Percentiles rank a stretch among this genome's conserved stretches.
Evolutionary conservation across 257 asterid genomes (phyloP).

Genomic region (Solanum lycopersicoides): DNA sequence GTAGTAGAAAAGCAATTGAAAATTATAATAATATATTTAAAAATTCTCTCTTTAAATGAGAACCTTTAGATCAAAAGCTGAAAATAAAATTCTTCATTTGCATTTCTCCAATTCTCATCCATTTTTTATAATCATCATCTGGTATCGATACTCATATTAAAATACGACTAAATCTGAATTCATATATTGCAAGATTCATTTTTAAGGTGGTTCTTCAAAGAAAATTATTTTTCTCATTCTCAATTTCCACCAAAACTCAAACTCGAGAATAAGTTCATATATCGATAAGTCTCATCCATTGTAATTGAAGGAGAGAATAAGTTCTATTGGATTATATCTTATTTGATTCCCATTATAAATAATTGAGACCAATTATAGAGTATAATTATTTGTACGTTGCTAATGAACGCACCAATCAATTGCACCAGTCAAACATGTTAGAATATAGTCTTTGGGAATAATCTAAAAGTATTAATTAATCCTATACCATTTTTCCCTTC

Average conservation of each 20-base stretch:
- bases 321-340: background rate
- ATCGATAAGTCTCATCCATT: background rate
- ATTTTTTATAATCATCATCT: background rate
- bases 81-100: background rate
- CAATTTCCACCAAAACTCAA: background rate
- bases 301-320: background rate
- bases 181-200: background rate
- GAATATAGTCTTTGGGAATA: background rate
- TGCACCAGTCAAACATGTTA: background rate
- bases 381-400: background rate
- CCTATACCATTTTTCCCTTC: background rate
- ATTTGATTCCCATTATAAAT: background rate
- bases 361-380: constrained; percentile 1
- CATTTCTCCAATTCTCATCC: background rate
- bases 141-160: background rate
- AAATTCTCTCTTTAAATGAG: background rate
- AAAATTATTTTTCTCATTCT: background rate
- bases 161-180: background rate
- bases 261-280: background rate
- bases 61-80: background rate
- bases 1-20: background rate
- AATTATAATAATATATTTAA: background rate
- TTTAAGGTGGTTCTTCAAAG: rapidly evolving
- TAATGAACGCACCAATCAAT: background rate
- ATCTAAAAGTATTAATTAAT: background rate